Evolutionary conservation across 2,329 filamentous ascomycete genomes (phyloP).

Genomic region (Rutstroemia sp.): DNA sequence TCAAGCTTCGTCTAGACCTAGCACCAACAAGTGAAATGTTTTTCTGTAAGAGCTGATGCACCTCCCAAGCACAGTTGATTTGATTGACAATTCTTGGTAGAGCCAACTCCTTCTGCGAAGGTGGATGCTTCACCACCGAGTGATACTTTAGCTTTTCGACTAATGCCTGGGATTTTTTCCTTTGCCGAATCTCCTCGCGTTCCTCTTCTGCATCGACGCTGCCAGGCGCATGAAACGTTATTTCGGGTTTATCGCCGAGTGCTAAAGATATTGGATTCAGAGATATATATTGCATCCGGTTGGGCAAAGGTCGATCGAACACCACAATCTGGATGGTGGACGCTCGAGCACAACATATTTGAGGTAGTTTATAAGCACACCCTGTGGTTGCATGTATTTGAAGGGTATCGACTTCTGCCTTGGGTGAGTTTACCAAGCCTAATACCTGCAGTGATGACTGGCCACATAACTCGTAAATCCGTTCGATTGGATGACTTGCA

Average conservation of each 20-base stretch:
- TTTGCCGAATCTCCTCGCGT: constrained; percentile 48
- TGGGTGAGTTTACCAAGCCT: constrained; percentile 65
- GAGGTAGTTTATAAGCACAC: constrained; percentile 51
- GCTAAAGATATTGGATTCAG: constrained; percentile 82
- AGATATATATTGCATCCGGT: constrained; percentile 93
- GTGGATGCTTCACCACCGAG: constrained; percentile 68
- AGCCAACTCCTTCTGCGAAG: constrained; percentile 76
- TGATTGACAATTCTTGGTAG: constrained; percentile 80
- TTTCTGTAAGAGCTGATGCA: constrained; percentile 77
- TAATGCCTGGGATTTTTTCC: constrained; percentile 56
- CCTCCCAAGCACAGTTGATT: constrained; percentile 91
- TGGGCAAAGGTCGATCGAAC: constrained; percentile 79
- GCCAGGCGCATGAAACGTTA: constrained; percentile 35
- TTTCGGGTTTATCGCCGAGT: constrained; percentile 60
- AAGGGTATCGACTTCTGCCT: constrained; percentile 54
- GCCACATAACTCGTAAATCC: constrained; percentile 80
- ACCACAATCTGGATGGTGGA: constrained; percentile 80
- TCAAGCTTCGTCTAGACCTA: constrained; percentile 74
- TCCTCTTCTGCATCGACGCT: constrained; percentile 68
- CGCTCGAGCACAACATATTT: constrained; percentile 63
- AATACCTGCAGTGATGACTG: constrained; percentile 77
- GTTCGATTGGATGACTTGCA: constrained; percentile 68
- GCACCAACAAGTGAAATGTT: constrained; percentile 82
- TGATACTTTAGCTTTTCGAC: constrained; percentile 85
- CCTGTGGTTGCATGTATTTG: constrained; percentile 57